These are phyloP conservation scores for Hanseniaspora gamundiae DNA, from an alignment of 1,139 yeast species.

Conservation along the genomic window DNA sequence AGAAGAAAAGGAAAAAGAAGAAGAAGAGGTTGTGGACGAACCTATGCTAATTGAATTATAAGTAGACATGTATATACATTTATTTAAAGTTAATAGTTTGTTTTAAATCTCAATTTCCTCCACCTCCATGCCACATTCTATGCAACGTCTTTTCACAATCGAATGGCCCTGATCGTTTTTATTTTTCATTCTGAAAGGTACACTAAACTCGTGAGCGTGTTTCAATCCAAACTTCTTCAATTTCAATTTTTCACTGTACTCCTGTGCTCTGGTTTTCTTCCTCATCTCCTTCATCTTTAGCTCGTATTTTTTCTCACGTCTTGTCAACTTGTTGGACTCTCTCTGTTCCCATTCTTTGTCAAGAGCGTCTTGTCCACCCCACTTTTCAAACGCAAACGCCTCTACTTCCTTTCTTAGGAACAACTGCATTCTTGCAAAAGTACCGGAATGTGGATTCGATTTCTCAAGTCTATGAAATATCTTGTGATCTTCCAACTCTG, in stretches of 20 bases:
- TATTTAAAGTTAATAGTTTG: no score
- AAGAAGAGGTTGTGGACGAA: constrained; percentile 19
- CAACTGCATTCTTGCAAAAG: constrained; percentile 85
- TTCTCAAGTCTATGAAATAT: constrained; percentile 71
- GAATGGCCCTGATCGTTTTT: constrained; percentile 32
- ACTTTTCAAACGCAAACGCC: constrained; percentile 80
- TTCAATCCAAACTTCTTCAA: constrained; percentile 38
- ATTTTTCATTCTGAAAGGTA: constrained; percentile 33
- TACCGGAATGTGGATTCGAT: constrained; percentile 87
- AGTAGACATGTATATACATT: constrained; percentile 5
- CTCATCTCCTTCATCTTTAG: constrained; percentile 74
- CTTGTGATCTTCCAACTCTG: constrained; percentile 64
- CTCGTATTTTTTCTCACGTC: constrained; percentile 72
- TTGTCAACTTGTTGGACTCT: constrained; percentile 54
- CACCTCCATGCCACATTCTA: constrained; percentile 73
- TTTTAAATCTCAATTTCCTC: constrained; percentile 49
- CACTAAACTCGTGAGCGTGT: constrained; percentile 76
- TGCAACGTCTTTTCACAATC: constrained; percentile 50
- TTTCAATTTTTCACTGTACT: constrained; percentile 58
- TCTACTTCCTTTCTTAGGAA: constrained; percentile 85
- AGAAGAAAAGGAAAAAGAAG: constrained; percentile 8
- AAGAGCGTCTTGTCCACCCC: constrained; percentile 85
- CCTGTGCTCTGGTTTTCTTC: constrained; percentile 84
- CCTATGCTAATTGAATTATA: constrained; percentile 24
- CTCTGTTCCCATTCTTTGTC: constrained; percentile 89